A percentile compares a stretch with the other conserved stretches of the same genome.
phyloP scores from a whole-genome alignment of 1,284 basidiomycete species.

The Thelephora terrestris region DNA sequence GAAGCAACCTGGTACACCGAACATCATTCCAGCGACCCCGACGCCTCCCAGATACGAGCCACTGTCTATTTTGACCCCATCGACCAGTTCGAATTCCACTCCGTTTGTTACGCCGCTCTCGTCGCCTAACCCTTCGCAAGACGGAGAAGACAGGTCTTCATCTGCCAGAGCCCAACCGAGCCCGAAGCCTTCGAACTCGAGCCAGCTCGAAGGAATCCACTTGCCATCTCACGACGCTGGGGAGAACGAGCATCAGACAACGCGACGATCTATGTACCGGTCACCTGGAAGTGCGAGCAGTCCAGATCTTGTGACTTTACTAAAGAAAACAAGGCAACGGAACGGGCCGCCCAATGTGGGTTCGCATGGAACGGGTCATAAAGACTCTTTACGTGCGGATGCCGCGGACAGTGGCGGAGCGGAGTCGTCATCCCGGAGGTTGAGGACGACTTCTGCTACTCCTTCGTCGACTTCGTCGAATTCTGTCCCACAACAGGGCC shows the following conservation, averaged over 20 bases:
- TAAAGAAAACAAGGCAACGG: constrained; percentile 69
- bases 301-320: constrained; percentile 77
- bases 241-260: constrained; percentile 53
- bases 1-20: constrained; percentile 34
- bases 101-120: constrained; percentile 27
- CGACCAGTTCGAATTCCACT: constrained; percentile 12
- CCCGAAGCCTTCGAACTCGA: constrained; percentile 36
- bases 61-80: too few relatives aligned
- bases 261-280: constrained; percentile 76
- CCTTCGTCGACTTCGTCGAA: constrained; percentile 1
- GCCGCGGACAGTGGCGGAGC: not conserved
- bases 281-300: constrained; percentile 82
- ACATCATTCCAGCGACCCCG: constrained; percentile 50
- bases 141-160: constrained; percentile 16
- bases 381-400: constrained; percentile 23
- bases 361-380: constrained; percentile 19
- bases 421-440: not conserved
- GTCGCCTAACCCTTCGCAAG: constrained; percentile 5
- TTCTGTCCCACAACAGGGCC: not conserved
- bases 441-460: constrained; percentile 3
- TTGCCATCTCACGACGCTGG: constrained; percentile 47
- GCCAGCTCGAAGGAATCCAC: too few relatives aligned
- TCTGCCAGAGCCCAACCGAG: constrained; percentile 23
- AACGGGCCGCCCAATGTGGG: constrained; percentile 18
- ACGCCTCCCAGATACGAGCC: constrained; percentile 20